phyloP scores from a whole-genome alignment of 768 basidiomycete genomes.

The Naganishia friedmannii region DNA sequence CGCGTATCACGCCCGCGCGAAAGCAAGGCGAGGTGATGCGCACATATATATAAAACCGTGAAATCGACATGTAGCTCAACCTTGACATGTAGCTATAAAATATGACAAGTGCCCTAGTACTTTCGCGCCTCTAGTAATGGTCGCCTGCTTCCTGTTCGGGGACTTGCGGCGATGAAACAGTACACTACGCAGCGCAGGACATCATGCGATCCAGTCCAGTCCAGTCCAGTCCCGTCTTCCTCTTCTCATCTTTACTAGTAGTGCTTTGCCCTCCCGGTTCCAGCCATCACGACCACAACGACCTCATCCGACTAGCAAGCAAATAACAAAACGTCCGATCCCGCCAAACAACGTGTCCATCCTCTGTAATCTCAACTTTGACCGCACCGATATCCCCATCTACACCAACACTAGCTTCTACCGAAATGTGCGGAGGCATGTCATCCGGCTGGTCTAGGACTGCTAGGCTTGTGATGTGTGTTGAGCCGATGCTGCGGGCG shows the following conservation, averaged over 20 bases:
- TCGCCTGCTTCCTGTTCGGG: neutral
- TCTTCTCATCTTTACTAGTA: neutral
- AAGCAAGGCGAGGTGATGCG: neutral
- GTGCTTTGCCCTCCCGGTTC: no score
- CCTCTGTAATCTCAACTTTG: neutral
- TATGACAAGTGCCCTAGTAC: neutral
- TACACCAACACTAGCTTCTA: neutral
- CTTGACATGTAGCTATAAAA: slow-evolving; percentile 26
- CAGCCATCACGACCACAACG: neutral
- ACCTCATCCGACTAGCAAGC: neutral
- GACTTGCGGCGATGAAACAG: no score
- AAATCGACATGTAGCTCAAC: slow-evolving; percentile 23
- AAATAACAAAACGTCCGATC: neutral
- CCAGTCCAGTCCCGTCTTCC: neutral
- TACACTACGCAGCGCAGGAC: no score
- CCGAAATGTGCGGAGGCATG: neutral
- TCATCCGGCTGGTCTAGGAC: neutral
- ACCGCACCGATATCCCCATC: neutral
- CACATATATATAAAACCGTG: neutral
- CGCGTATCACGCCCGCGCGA: neutral
- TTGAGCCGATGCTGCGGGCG: neutral
- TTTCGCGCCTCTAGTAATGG: neutral
- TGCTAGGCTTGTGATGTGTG: neutral
- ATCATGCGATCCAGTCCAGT: neutral
- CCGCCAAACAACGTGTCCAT: neutral